Evolutionary conservation across 2,329 filamentous ascomycete genomes (phyloP).

Genomic region (Epichloe gansuensis): DNA sequence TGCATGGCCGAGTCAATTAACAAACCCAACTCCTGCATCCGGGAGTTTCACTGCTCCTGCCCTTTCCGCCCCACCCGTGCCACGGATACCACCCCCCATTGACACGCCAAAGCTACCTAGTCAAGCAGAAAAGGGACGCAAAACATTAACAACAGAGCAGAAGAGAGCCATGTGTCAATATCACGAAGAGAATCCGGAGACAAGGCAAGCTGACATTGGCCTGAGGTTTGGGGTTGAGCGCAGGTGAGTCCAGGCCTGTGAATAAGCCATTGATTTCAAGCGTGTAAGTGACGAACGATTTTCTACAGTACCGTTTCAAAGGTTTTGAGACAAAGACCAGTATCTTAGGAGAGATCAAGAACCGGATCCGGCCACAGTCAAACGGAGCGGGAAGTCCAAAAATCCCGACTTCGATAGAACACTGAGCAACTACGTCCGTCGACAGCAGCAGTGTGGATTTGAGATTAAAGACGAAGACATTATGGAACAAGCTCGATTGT

Average conservation of each 20-base stretch:
- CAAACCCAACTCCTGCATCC: conserved; percentile 46
- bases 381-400: conserved; percentile 64
- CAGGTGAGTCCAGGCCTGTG: conserved; percentile 50
- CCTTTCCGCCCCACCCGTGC: conserved; percentile 44
- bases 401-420: conserved; percentile 85
- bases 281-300: not conserved
- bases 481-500: conserved; percentile 70
- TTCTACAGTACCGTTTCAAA: conserved; percentile 84
- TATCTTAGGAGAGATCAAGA: conserved; percentile 77
- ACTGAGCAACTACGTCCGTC: conserved; percentile 74
- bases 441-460: conserved; percentile 63
- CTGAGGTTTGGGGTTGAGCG: conserved; percentile 89
- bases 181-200: conserved; percentile 75
- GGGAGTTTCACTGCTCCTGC: conserved; percentile 45
- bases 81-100: conserved; percentile 32
- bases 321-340: conserved; percentile 85
- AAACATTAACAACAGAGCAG: conserved; percentile 84
- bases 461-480: conserved; percentile 70
- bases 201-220: conserved; percentile 95
- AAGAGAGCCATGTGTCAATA: conserved; percentile 89
- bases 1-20: conserved; percentile 72
- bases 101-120: conserved; percentile 16
- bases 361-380: conserved; percentile 44
- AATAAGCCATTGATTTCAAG: not conserved
- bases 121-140: conserved; percentile 53